phyloP scores from a whole-genome alignment of 192 early-diverging fungal genomes.

The Entophlyctis helioformis region DNA sequence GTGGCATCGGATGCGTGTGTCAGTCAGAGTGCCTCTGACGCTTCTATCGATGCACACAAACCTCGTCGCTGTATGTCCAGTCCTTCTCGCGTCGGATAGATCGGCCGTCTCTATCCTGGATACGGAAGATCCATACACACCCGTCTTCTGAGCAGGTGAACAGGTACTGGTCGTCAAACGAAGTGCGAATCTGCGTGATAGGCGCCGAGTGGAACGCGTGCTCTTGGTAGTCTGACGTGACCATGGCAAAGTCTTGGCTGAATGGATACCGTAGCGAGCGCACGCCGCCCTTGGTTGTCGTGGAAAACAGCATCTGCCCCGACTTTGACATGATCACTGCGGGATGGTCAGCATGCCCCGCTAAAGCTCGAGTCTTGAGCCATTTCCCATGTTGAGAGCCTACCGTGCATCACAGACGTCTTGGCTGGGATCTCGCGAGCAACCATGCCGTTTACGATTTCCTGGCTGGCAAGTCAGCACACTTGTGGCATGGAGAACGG shows the following conservation, averaged over 20 bases:
- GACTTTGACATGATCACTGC: constrained; percentile 31
- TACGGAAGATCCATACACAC: constrained; percentile 27
- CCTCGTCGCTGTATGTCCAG: constrained; percentile 36
- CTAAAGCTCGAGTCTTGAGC: too few species aligned
- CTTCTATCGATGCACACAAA: background rate
- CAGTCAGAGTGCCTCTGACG: background rate
- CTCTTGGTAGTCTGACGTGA: constrained; percentile 16
- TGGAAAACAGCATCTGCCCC: constrained; percentile 37
- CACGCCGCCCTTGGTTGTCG: constrained; percentile 26
- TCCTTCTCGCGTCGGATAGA: constrained; percentile 34
- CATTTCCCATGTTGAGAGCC: too few species aligned
- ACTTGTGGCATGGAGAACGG: too few species aligned
- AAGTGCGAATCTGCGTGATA: constrained; percentile 24
- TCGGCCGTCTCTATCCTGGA: constrained; percentile 32
- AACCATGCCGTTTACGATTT: constrained; percentile 15
- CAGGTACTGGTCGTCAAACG: constrained; percentile 33
- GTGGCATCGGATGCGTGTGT: background rate
- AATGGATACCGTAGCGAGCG: constrained; percentile 31
- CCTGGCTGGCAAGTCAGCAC: too few species aligned
- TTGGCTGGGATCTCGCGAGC: constrained; percentile 20
- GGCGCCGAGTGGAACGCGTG: constrained; percentile 18
- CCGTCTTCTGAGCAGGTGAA: constrained; percentile 42
- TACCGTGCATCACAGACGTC: constrained; percentile 31
- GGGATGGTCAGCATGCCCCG: too few species aligned
- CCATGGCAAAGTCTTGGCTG: constrained; percentile 3